Conservation (phyloP, 371 early-diverging fungal species). For the Saksenaea vasiformis region DNA sequence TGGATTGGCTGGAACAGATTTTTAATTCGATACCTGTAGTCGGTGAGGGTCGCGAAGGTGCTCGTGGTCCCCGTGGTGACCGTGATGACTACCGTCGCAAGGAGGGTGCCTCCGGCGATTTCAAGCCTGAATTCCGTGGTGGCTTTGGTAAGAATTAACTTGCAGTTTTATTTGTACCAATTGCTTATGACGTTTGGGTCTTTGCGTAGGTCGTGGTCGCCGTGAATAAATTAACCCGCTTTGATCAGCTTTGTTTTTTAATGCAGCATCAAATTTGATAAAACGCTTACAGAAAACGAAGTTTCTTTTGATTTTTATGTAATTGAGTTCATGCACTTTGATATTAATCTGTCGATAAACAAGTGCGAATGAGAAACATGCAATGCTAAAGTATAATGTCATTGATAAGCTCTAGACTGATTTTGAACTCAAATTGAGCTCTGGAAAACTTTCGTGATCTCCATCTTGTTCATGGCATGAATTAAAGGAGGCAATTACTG, state of each 20-base stretch:
- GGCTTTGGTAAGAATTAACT: conserved; percentile 56
- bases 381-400: no score
- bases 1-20: neutral
- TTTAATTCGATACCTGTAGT: conserved; percentile 20
- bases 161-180: neutral
- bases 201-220: conserved; percentile 37
- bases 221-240: conserved; percentile 30
- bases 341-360: no score
- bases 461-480: no score
- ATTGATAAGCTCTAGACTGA: no score
- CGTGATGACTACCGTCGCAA: conserved; percentile 89
- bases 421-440: no score
- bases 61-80: conserved; percentile 68
- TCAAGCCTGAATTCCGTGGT: conserved; percentile 92
- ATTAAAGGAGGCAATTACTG: no score
- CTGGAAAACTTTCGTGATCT: no score
- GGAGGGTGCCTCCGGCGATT: conserved; percentile 89
- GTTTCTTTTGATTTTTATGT: neutral
- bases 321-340: no score
- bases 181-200: neutral
- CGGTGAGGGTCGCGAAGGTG: conserved; percentile 46
- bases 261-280: conserved; percentile 1
- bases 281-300: neutral
- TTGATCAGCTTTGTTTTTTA: neutral
- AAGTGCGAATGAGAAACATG: no score